Percentiles rank a stretch among this genome's conserved stretches.
Conservation (phyloP, 495 filamentous ascomycete species). For the Pseudomonodictys pantanalensis region DNA sequence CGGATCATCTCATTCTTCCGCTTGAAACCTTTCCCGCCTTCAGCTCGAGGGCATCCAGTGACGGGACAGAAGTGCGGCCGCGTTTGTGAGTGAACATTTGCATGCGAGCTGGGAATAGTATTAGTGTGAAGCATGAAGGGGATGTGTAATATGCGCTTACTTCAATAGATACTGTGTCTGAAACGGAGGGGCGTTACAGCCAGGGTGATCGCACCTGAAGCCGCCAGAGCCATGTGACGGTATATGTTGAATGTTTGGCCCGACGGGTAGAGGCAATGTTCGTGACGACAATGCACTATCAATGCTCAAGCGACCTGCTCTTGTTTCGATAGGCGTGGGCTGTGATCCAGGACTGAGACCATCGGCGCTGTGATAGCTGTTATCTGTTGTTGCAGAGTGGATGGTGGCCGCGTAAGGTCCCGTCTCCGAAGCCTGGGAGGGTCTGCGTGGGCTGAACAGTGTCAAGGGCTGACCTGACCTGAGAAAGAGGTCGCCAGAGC, state of each 20-base stretch:
- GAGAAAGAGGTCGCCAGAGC: slow-evolving; percentile 30
- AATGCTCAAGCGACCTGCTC: slow-evolving; percentile 28
- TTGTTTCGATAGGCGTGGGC: slow-evolving; percentile 32
- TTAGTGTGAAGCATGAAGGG: not conserved
- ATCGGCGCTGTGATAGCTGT: slow-evolving; percentile 38
- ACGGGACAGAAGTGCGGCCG: slow-evolving; percentile 91
- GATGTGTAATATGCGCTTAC: slow-evolving; percentile 47
- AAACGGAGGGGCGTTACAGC: slow-evolving; percentile 81
- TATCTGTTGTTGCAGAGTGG: slow-evolving; percentile 36
- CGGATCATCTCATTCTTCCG: slow-evolving; percentile 99
- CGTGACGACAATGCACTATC: slow-evolving; percentile 31
- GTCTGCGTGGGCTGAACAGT: slow-evolving; percentile 34
- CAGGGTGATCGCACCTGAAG: slow-evolving; percentile 65
- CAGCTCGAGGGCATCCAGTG: slow-evolving; percentile 69
- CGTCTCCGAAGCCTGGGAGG: slow-evolving; percentile 35
- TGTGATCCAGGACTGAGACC: slow-evolving; percentile 36
- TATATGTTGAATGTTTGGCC: slow-evolving; percentile 33
- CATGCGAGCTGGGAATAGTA: slow-evolving; percentile 74
- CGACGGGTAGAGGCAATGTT: slow-evolving; percentile 34
- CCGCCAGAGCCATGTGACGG: slow-evolving; percentile 35
- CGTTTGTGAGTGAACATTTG: slow-evolving; percentile 89
- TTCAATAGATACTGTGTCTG: slow-evolving; percentile 85
- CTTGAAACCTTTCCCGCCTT: slow-evolving; percentile 94
- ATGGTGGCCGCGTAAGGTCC: slow-evolving; percentile 31
- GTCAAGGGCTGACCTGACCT: slow-evolving; percentile 23